Base-by-base conservation (phyloP, 352 stramenopile genomes). In the Globisporangium acanthophoron region DNA sequence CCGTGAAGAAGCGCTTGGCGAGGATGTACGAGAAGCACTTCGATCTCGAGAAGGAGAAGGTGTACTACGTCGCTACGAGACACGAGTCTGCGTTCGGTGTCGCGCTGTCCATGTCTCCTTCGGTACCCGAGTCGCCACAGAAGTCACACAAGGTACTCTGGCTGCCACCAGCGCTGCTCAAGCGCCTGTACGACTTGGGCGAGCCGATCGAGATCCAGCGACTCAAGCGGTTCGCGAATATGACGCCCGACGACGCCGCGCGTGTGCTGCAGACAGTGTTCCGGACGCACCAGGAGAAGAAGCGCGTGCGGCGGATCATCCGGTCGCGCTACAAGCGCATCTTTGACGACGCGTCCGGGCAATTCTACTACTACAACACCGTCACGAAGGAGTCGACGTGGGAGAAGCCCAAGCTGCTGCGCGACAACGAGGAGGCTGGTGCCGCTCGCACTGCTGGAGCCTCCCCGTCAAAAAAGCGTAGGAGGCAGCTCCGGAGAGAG, bases 331-430 rank as follows among this genome's bases (percentile, higher is more conserved):
- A 83, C 44, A 81, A 77, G 31, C 81, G 75, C 58, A 66, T 91
- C 21, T 71, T 78, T 24, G 84, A 93, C 50, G 66, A 78, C 5
- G 58, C 46, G 20, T 73, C 74, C 11, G 71, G 74, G 0, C 56
- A 78, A 40, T 75, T 65, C 48, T 93, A 83, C 61, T 93, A 88
- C 68, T 88, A 88, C 69, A 87, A 93, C 54, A 69, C 64, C 11
- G 67, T 80, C 47, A 92, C 81, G 7, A 82, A 88, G 35, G 63
- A 85, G 37, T 87, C 84, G 2, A 83, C 67, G 6, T 90, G 78
- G 81, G 65, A 85, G n/a, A 85, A 80, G 21, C 84, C 83, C 4
- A 70, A 61, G 54, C 43, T 85, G 8, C 62, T 88, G 16, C 58
- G 69, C 2, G 35, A 50, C 5, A 41, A 56, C 33, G 37, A 44